These are phyloP conservation scores for Fraxinus xanthoxyloides DNA, from an alignment of 305 asterid species.

Conservation along the genomic window DNA sequence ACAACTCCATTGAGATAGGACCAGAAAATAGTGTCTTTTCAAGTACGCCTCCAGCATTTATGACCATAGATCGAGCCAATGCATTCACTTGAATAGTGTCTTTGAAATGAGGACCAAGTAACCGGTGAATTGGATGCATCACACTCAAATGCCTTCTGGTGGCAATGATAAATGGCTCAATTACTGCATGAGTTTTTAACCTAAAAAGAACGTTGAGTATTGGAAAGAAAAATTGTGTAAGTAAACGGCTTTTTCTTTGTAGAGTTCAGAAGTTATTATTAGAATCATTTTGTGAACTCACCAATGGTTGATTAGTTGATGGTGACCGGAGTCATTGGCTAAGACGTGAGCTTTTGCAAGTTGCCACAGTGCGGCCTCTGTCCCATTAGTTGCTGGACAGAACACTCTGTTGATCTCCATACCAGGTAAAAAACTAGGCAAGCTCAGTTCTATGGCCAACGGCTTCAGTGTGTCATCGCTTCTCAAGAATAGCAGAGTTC, in stretches of 20 bases:
- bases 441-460: slow-evolving; percentile 48
- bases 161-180: slow-evolving; percentile 53
- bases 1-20: slow-evolving; percentile 41
- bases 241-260: background rate
- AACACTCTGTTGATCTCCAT: slow-evolving; percentile 38
- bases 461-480: slow-evolving; percentile 49
- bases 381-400: slow-evolving; percentile 38
- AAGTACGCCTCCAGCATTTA: slow-evolving; percentile 47
- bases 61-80: slow-evolving; percentile 34
- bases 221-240: background rate
- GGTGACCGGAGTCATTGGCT: slow-evolving; percentile 44
- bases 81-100: slow-evolving; percentile 48
- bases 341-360: slow-evolving; percentile 58
- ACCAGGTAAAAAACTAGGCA: slow-evolving; percentile 27
- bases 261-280: background rate
- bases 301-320: slow-evolving; percentile 51
- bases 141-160: slow-evolving; percentile 48
- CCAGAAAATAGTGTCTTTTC: slow-evolving; percentile 46
- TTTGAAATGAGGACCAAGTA: slow-evolving; percentile 46
- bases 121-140: slow-evolving; percentile 48
- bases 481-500: slow-evolving; percentile 47
- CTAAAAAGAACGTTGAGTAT: slow-evolving; percentile 19
- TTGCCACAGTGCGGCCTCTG: slow-evolving; percentile 54
- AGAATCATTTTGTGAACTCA: slow-evolving; percentile 15
- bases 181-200: slow-evolving; percentile 48